Base-by-base conservation (phyloP, 768 basidiomycete species). In the Tylopilus balloui region DNA sequence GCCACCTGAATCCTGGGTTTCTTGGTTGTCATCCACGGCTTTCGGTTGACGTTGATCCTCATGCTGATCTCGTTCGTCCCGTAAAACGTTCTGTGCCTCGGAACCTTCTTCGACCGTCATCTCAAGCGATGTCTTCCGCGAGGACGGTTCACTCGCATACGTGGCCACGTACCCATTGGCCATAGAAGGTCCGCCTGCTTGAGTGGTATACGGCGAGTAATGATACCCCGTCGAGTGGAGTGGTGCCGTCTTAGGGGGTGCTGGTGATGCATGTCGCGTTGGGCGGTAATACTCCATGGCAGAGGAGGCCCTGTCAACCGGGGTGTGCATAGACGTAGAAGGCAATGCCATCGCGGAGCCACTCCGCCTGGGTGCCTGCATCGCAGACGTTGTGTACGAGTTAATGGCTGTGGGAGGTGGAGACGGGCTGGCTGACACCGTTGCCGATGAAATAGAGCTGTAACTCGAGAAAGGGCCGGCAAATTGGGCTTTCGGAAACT, bases 381-480 rank as follows among this genome's bases (percentile, higher is more conserved):
- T 56, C 4, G 65, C 53, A 14, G 69, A 57, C 46, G 66, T 66
- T 62, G 45, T 64, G 48, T 55, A 20, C 54, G 65, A 65, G 52
- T 76, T 76, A 6, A 72, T 60, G 20, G 72, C 61, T 6, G 77
- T 80, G 28, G 78, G 86, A 53, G 80, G 84, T 1, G 90, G 88
- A 12, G 91, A 90, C 3, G 90, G 83, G 36, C 79, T 79, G 4
- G 84, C 80, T 6, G 91, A 89, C 19, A 81, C 78, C 3, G 83
- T 79, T 4, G 79, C 74, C 1, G 94, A 90, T 3, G 94, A 88
- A 51, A 99, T 95, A 6, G 90, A 84, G 54, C 88, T 92, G 70
- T 88, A 97, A 57, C 92, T 91, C 23, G 92, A 83, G 69, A 98
- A 97, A 8, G 95, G 90, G 4, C 94, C 95, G 6, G 79, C 69